A percentile compares a stretch with the other conserved stretches of the same genome.
phyloP scores from a whole-genome alignment of 2,329 filamentous ascomycete genomes.

The Sphaerulina vaccinii region DNA sequence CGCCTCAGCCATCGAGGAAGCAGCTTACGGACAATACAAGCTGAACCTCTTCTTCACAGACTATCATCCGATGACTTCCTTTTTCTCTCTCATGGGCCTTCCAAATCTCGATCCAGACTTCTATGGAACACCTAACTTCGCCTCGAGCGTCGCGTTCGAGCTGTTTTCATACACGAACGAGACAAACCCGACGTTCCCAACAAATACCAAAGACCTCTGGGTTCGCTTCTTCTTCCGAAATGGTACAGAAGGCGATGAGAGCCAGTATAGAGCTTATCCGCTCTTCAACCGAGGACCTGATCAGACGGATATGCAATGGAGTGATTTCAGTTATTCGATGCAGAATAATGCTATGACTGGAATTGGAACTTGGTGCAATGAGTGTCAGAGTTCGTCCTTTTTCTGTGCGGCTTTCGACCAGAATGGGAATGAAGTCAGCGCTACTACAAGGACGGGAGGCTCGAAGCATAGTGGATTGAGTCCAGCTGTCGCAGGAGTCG shows the following conservation, averaged over 20 bases:
- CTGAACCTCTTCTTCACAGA: conserved; percentile 49
- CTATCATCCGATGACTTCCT: conserved; percentile 51
- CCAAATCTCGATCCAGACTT: conserved; percentile 45
- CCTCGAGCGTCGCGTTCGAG: conserved; percentile 53
- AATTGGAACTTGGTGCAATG: conserved; percentile 54
- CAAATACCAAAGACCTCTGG: conserved; percentile 47
- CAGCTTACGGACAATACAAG: conserved; percentile 32
- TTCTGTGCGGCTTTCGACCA: conserved; percentile 52
- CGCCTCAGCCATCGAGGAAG: conserved; percentile 32
- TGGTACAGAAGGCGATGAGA: conserved; percentile 43
- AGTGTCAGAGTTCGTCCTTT: conserved; percentile 42
- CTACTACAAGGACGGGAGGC: no score
- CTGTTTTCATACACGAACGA: conserved; percentile 47
- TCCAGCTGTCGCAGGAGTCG: conserved; percentile 49
- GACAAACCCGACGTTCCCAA: conserved; percentile 32
- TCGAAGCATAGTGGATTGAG: background rate
- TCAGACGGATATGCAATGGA: conserved; percentile 49
- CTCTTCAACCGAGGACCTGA: conserved; percentile 52
- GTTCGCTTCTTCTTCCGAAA: conserved; percentile 60
- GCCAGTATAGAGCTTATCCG: conserved; percentile 45
- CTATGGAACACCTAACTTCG: conserved; percentile 50
- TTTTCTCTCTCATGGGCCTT: conserved; percentile 50
- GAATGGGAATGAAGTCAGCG: conserved; percentile 10
- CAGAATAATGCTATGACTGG: conserved; percentile 44
- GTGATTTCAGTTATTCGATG: conserved; percentile 51